A percentile compares a stretch with the other conserved stretches of the same genome.
phyloP scores from a whole-genome alignment of 2,329 filamentous ascomycete genomes.

The Penicillium sp. region DNA sequence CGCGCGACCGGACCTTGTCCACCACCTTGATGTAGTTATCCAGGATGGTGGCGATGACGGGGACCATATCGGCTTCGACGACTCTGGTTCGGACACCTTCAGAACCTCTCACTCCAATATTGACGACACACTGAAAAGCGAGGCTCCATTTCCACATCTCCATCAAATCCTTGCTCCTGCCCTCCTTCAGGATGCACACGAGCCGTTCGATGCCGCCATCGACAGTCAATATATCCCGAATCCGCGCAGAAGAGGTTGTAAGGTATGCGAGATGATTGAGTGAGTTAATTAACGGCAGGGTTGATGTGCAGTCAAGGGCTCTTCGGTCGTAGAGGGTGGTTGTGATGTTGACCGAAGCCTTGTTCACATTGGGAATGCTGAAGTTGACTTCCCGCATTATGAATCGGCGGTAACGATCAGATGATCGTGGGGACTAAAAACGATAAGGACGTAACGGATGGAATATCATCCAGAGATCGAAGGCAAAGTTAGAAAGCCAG shows the following conservation, averaged over 20 bases:
- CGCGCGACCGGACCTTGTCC: constrained; percentile 85
- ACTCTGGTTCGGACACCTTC: constrained; percentile 92
- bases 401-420: constrained; percentile 33
- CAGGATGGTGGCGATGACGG: constrained; percentile 95
- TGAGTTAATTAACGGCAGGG: constrained; percentile 95
- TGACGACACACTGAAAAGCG: constrained; percentile 98
- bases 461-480: constrained; percentile 7
- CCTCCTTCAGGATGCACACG: constrained; percentile 97
- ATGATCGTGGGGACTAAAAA: neutral
- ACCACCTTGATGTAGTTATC: constrained; percentile 98
- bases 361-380: constrained; percentile 98
- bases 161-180: constrained; percentile 97
- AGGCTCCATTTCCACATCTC: constrained; percentile 99
- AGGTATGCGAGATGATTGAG: constrained; percentile 98
- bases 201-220: constrained; percentile 97
- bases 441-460: neutral
- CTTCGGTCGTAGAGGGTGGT: constrained; percentile 97
- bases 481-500: constrained; percentile 9
- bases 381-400: constrained; percentile 99
- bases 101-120: constrained; percentile 94
- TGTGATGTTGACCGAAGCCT: constrained; percentile 98
- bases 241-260: constrained; percentile 95
- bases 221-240: constrained; percentile 95
- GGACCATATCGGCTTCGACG: constrained; percentile 98
- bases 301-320: constrained; percentile 97